Base-by-base conservation (phyloP, 2,329 filamentous ascomycete genomes). In the Didymella sp. region DNA sequence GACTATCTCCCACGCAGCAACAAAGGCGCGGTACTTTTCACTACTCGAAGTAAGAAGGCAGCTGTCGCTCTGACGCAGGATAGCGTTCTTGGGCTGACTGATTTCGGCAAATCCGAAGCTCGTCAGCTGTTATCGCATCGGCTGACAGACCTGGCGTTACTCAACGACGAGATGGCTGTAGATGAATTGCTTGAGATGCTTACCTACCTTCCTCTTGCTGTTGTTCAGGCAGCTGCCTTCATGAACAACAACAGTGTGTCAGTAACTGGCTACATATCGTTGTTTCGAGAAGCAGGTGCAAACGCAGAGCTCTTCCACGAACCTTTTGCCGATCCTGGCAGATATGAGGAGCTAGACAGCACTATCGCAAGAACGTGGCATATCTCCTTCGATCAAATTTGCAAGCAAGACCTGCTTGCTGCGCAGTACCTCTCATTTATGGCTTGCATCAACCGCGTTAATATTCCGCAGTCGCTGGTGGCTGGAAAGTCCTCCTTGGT, bases 381-480 rank as follows among this genome's bases (percentile, higher is more conserved):
- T 4, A 71, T 78, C 25, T 76, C 74, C 13, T 78, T 78, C 44
- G 56, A 73, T 6, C 67, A 76, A 37, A 78, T 78, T 25, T 63
- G 60, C 31, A 50, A 55, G 19, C 30, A 62, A 13, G 57, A 78
- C 56, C 38, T 51, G n/a, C 48, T 76, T n/a, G 77, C 77, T 6
- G 65, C 64, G 2, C 66, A 75, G 15, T 73, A 73, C 46, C 62
- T 79, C 21, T 74, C 63, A 11, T 73, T 74, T 12, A 75, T 78
- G 61, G 66, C 72, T n/a, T 77, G 71, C 54, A 60, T 77, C 22
- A 43, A 72, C 50, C 58, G 66, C 17, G 64, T 67, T 28, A 63
- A 70, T 40, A 75, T 79, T 56, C 75, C 72, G 2, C 55, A 61
- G 35, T 74, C 72, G 0, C 63, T 79, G 19, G 61, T 78, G 47